phyloP scores from a whole-genome alignment of 83 land plant genomes.

The Isoetes engelmannii region DNA sequence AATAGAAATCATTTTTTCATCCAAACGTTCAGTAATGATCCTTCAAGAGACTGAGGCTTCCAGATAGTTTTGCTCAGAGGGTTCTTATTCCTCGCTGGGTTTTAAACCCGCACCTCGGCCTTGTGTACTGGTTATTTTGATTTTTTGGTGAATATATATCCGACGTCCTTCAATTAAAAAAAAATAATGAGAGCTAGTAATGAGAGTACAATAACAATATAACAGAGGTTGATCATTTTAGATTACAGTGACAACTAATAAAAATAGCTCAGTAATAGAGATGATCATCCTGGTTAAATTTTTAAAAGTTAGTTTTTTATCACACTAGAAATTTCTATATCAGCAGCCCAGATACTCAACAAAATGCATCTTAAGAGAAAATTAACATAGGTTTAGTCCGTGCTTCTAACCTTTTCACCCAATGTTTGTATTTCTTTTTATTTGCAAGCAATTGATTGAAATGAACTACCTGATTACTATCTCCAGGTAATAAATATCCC shows the following conservation, averaged over 20 bases:
- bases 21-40: no score
- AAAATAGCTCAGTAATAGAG: neutral
- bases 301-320: neutral
- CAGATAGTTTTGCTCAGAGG: no score
- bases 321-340: neutral
- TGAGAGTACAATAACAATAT: neutral
- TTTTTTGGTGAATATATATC: no score
- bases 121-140: no score
- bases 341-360: neutral
- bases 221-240: neutral
- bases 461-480: constrained; percentile 55
- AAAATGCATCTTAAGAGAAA: neutral
- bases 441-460: neutral
- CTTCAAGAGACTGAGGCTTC: no score
- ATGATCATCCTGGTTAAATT: neutral
- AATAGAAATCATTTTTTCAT: no score
- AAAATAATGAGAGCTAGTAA: neutral
- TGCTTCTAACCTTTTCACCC: neutral
- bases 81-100: no score
- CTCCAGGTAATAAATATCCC: constrained; percentile 78
- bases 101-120: no score
- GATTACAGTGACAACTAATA: neutral
- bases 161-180: no score
- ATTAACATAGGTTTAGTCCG: neutral
- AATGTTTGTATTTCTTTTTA: neutral